Conservation (phyloP, 306 rosid genomes). For the Corylus avellana region DNA sequence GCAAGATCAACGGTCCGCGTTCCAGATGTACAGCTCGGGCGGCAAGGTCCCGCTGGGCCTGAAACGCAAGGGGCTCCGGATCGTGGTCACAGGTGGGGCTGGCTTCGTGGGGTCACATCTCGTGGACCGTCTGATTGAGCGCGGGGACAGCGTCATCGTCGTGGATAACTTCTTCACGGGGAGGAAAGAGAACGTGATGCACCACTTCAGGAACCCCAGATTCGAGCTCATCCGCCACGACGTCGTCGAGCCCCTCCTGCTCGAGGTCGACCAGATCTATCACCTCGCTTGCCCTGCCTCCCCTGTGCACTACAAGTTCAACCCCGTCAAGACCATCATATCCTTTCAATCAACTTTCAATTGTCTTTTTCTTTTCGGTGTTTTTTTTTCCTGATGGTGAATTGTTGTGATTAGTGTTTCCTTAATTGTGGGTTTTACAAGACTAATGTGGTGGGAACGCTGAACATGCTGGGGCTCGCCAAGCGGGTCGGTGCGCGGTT, state of each 20-base stretch:
- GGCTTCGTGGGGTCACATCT: conserved; percentile 95
- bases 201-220: conserved; percentile 85
- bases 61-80: conserved; percentile 78
- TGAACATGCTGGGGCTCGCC: conserved; percentile 93
- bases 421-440: conserved; percentile 63
- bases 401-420: background rate
- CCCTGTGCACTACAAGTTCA: conserved; percentile 95
- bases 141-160: conserved; percentile 92
- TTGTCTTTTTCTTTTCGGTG: too few species aligned
- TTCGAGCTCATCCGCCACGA: conserved; percentile 94
- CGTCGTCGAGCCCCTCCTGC: conserved; percentile 88
- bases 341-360: conserved; percentile 46
- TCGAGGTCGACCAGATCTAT: conserved; percentile 98
- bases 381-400: background rate
- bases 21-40: conserved; percentile 44
- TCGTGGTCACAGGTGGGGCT: conserved; percentile 95
- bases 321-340: conserved; percentile 96
- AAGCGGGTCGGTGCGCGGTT: conserved; percentile 91
- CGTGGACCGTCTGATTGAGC: conserved; percentile 83
- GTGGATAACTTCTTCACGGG: conserved; percentile 97
- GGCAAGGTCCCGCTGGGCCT: conserved; percentile 85
- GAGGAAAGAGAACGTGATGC: conserved; percentile 87
- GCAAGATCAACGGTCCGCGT: conserved; percentile 35
- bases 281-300: conserved; percentile 98
- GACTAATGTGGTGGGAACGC: conserved; percentile 96